Evolutionary conservation across 495 filamentous ascomycete genomes (phyloP), one percentile per base, ranked within the genome.

Genomic region (Chaetomium fimeti): DNA sequence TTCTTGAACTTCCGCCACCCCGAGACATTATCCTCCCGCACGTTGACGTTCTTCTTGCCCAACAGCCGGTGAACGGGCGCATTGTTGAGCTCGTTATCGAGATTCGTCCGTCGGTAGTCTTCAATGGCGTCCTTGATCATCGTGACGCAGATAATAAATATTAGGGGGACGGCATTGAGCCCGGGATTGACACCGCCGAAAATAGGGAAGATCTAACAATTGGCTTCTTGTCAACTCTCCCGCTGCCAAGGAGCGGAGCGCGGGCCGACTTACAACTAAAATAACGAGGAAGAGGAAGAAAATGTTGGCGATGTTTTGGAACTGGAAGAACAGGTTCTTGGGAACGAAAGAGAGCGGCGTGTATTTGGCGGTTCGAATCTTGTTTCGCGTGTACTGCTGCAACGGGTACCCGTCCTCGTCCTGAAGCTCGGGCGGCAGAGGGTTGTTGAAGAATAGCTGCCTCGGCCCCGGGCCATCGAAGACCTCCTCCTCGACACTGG

Each of bases 211-310:
- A 93, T 91, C 95, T 98, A 82, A 16, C 57, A 67, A 3, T 25
- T 38, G n/a, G 25, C 52, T 27, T 32, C 48, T 38, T 47, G 59
- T 56, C 38, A 66, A 45, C 54, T 24, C 20, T 25, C 24, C 24
- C 15, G 45, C 25, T 4, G 45, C 8, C 2, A 24, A 24, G 45
- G 45, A 24, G 42, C 32, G 60, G 60, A 32, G 9, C 40, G 51
- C 38, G 27, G 53, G 27, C 64, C n/a, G 49, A 83, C 92, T 76
- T 87, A 98, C 95, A 67, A 87, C 84, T 61, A 99, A 85, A 73
- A 99, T 93, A 74, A 96, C 93, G 66, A 94, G 85, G 78, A 97
- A 96, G 61, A 98, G 81, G 82, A 99, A 99, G 76, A 97, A 99
- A 45, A 98, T 87, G 76, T 98, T 99, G 60, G 95, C 95, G 68